These are phyloP conservation scores for Cercospora beticola DNA, from an alignment of 2,329 filamentous ascomycete genomes.

Conservation along the genomic window DNA sequence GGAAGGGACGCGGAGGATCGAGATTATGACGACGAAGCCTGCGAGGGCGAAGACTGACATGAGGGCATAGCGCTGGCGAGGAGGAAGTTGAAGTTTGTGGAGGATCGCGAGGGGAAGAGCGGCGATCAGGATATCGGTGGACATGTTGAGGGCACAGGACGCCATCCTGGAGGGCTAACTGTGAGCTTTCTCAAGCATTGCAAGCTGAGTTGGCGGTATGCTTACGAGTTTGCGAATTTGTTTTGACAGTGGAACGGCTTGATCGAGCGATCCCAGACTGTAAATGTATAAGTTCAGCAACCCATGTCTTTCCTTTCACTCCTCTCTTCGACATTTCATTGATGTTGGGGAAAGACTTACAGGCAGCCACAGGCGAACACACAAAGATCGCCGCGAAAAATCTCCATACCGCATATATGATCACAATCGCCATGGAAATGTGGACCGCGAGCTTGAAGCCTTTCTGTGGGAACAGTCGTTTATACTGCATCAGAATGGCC, in stretches of 20 bases:
- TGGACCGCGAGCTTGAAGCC: constrained; percentile 37
- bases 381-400: constrained; percentile 43
- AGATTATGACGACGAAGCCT: constrained; percentile 35
- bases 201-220: not conserved
- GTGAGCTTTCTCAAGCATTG: too few relatives aligned
- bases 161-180: constrained; percentile 28
- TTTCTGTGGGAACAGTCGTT: constrained; percentile 46
- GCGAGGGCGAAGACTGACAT: constrained; percentile 39
- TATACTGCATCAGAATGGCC: constrained; percentile 50
- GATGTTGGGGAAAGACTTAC: constrained; percentile 19
- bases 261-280: constrained; percentile 18
- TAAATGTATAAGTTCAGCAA: constrained; percentile 16
- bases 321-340: not conserved
- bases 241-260: constrained; percentile 10
- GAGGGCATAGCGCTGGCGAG: constrained; percentile 35
- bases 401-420: constrained; percentile 35
- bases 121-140: constrained; percentile 40
- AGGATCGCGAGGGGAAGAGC: constrained; percentile 38
- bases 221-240: constrained; percentile 22
- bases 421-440: constrained; percentile 35
- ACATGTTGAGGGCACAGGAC: constrained; percentile 39
- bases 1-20: constrained; percentile 35
- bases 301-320: constrained; percentile 34
- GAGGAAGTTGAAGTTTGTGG: constrained; percentile 35
- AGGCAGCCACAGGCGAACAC: constrained; percentile 44